Percentiles rank a stretch among this genome's conserved stretches.
phyloP scores from a whole-genome alignment of 1,139 yeast genomes.

The Yamadazyma buinensis region DNA sequence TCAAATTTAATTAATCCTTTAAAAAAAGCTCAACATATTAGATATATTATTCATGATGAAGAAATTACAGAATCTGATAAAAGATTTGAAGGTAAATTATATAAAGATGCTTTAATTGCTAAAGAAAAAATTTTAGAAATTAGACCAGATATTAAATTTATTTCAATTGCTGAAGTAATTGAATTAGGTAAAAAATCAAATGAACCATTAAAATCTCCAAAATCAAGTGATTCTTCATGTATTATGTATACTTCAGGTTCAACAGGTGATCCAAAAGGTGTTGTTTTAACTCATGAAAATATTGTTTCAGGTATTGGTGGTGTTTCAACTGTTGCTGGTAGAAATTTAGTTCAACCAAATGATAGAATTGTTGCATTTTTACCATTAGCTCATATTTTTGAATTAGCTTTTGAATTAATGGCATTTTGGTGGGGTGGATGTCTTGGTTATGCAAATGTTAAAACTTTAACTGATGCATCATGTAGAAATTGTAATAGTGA shows the following conservation, averaged over 20 bases:
- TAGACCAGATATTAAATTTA: constrained; percentile 74
- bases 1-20: constrained; percentile 68
- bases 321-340: constrained; percentile 59
- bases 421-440: constrained; percentile 87
- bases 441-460: constrained; percentile 89
- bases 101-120: constrained; percentile 53
- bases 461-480: constrained; percentile 81
- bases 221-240: constrained; percentile 69
- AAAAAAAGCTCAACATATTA: constrained; percentile 57
- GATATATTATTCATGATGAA: constrained; percentile 70
- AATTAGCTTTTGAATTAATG: constrained; percentile 79
- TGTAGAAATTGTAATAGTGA: constrained; percentile 87
- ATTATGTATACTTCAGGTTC: constrained; percentile 99
- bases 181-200: constrained; percentile 53
- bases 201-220: constrained; percentile 20
- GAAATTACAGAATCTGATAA: constrained; percentile 58
- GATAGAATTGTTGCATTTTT: constrained; percentile 84
- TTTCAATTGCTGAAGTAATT: constrained; percentile 63
- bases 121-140: constrained; percentile 52
- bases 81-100: constrained; percentile 59
- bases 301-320: constrained; percentile 85
- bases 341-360: constrained; percentile 44
- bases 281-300: constrained; percentile 74
- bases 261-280: constrained; percentile 98
- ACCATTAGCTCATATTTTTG: constrained; percentile 96